phyloP scores from a whole-genome alignment of 176 grass and related monocot species.

The Melocanna baccifera region DNA sequence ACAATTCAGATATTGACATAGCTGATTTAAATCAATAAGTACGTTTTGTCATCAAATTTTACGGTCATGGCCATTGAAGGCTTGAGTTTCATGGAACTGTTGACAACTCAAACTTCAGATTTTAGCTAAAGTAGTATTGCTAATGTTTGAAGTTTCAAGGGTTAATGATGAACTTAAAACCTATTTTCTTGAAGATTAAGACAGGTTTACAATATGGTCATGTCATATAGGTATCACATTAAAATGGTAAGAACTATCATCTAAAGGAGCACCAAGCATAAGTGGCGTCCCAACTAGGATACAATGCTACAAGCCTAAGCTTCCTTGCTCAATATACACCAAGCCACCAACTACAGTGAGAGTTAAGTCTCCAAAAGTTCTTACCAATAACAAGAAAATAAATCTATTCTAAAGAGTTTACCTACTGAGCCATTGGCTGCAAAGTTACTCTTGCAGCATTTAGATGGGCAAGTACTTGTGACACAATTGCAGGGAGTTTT shows the following conservation, averaged over 20 bases:
- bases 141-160: conserved; percentile 4
- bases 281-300: neutral
- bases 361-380: neutral
- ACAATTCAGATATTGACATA: neutral
- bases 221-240: neutral
- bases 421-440: neutral
- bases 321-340: conserved; percentile 1
- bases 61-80: neutral
- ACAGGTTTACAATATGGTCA: neutral
- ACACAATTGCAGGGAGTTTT: neutral
- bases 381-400: neutral
- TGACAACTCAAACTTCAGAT: neutral
- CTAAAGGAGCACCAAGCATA: neutral
- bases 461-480: neutral
- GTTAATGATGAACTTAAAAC: neutral
- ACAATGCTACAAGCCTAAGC: neutral
- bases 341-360: neutral
- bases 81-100: neutral
- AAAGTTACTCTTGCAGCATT: neutral
- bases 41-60: neutral
- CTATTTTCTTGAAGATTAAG: neutral
- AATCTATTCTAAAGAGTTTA: neutral
- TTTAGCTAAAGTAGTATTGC: neutral
- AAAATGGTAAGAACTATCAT: neutral
- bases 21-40: neutral